Percentiles rank a stretch among this genome's conserved stretches.
phyloP scores from a whole-genome alignment of 371 early-diverging fungal genomes.

The Actinomucor elegans region DNA sequence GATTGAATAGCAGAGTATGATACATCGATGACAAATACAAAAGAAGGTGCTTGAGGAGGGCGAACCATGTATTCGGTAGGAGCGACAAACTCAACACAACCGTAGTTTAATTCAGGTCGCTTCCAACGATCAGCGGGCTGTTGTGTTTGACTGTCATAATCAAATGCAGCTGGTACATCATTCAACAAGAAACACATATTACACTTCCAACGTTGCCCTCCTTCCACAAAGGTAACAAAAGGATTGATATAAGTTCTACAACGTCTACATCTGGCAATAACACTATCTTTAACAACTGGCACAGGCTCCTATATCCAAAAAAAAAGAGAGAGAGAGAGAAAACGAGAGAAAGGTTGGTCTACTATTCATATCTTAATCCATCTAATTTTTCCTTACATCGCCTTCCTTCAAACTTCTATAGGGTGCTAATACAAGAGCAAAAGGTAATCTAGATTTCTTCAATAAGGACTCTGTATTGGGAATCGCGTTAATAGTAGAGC shows the following conservation, averaged over 20 bases:
- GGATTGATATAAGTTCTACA: conserved; percentile 97
- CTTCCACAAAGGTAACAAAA: conserved; percentile 90
- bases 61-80: conserved; percentile 68
- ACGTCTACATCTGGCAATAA: conserved; percentile 91
- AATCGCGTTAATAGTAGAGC: conserved; percentile 89
- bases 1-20: conserved; percentile 85
- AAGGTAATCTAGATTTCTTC: conserved; percentile 83
- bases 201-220: conserved; percentile 94
- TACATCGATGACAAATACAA: conserved; percentile 92
- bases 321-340: too few relatives aligned
- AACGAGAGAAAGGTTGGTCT: not conserved
- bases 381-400: conserved; percentile 38
- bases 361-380: not conserved
- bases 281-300: conserved; percentile 80
- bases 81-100: conserved; percentile 93
- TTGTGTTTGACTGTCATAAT: conserved; percentile 84
- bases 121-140: conserved; percentile 82
- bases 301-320: conserved; percentile 60
- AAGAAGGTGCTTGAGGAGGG: conserved; percentile 94
- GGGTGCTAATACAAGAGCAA: conserved; percentile 88
- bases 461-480: conserved; percentile 80
- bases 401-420: conserved; percentile 62
- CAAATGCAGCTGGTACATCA: conserved; percentile 89
- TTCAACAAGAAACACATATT: conserved; percentile 92
- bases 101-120: conserved; percentile 84